Evolutionary conservation across 2,329 filamentous ascomycete genomes (phyloP), one percentile per base, ranked within the genome.

Genomic region (Exophiala dermatitidis): DNA sequence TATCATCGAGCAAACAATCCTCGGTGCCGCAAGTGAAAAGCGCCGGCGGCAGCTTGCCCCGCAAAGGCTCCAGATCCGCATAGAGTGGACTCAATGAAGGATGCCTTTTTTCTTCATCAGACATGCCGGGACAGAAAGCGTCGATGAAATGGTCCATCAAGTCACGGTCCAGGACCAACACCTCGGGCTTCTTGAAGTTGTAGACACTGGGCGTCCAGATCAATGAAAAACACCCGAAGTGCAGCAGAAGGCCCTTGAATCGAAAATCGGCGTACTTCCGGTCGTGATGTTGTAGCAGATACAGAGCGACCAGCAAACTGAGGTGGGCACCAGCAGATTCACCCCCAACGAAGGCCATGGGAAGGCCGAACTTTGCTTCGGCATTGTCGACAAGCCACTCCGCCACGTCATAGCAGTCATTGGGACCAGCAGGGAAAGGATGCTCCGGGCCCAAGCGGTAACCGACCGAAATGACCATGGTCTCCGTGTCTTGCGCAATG

Each of bases 391-490:
- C 65, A 1, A 83, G 68, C 65, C 76, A 78, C 53, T 78, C 74
- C 0, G 72, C 79, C 3, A 72, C 77, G 62, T 83, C 80, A 60
- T 76, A 74, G 65, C 78, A 80, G 63, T 83, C 81, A 48, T 83
- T 70, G 3, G 74, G 72, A 0, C 71, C 75, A 0, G 71, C 72
- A 0, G 81, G 80, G 63, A 74, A 82, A 0, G 79, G 77, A 59
- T 82, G 54, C 62, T 84, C 80, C 0, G 81, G 81, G 0, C 80
- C 79, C 12, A 81, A 72, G 30, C 81, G 72, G 63, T 84, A 84
- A 1, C 79, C 80, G 4, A 82, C 72, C 0, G 75, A 79, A 8
- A 83, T 65, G 10, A 77, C 74, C 0, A 74, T 74, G 2, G 80
- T 53, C 36, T 74, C 67, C 44, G 69, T 73, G 30, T 67, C 65